phyloP scores from a whole-genome alignment of 176 grass and related monocot genomes.

The Calamus simplicifolius region DNA sequence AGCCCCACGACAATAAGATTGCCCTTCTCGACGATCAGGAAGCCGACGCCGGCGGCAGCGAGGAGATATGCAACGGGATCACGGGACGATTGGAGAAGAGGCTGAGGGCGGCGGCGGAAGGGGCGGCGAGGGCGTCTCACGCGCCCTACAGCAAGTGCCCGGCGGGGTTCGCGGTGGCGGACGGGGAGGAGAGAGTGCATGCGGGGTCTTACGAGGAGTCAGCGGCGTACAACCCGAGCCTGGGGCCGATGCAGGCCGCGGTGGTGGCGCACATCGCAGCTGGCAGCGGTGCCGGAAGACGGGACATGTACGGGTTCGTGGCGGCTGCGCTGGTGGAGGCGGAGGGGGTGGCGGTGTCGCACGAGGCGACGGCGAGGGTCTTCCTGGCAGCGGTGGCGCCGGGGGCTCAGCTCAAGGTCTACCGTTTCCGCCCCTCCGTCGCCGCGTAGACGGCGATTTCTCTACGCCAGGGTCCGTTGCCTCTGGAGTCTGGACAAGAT shows the following conservation, averaged over 20 bases:
- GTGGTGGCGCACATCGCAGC: slow-evolving; percentile 54
- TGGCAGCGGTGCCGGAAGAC: slow-evolving; percentile 13
- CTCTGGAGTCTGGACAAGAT: no score
- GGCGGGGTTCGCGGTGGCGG: slow-evolving; percentile 74
- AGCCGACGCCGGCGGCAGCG: slow-evolving; percentile 26
- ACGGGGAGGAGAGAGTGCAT: slow-evolving; percentile 50
- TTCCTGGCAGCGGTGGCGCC: slow-evolving; percentile 71
- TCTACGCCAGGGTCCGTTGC: no score
- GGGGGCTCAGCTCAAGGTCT: slow-evolving; percentile 53
- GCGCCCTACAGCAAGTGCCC: slow-evolving; percentile 76
- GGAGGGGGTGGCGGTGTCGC: slow-evolving; percentile 44
- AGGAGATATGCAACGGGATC: background rate
- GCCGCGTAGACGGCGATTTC: no score
- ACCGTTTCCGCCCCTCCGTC: slow-evolving; percentile 52
- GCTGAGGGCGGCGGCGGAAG: slow-evolving; percentile 43
- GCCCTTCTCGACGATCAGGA: slow-evolving; percentile 12
- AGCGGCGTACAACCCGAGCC: slow-evolving; percentile 84
- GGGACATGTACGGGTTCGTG: slow-evolving; percentile 15
- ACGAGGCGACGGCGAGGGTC: slow-evolving; percentile 68
- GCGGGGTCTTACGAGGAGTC: slow-evolving; percentile 63
- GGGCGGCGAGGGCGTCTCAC: slow-evolving; percentile 58
- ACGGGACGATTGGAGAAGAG: slow-evolving; percentile 13
- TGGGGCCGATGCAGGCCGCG: slow-evolving; percentile 81
- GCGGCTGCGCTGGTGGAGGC: slow-evolving; percentile 81
- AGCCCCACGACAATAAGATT: slow-evolving; percentile 55